Conservation (phyloP, 257 asterid species). For the Cynanchum wilfordii region DNA sequence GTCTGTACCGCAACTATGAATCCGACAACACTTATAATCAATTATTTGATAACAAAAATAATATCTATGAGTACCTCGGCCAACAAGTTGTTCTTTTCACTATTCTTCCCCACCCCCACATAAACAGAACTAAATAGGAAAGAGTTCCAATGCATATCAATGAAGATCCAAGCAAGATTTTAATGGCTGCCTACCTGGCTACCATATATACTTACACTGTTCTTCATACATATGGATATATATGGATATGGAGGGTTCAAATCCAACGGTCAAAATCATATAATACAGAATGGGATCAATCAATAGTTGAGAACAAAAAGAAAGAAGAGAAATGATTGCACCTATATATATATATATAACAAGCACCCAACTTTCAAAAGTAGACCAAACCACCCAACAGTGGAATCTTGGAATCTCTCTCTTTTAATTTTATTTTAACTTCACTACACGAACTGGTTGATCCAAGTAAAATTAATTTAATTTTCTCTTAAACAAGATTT, state of each 20-base stretch:
- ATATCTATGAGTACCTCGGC: no score
- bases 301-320: neutral
- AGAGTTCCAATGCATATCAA: neutral
- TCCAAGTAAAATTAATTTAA: no score
- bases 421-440: neutral
- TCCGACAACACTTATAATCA: no score
- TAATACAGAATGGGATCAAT: neutral
- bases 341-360: neutral
- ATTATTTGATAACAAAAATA: no score
- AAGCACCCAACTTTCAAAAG: neutral
- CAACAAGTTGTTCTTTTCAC: neutral
- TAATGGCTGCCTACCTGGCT: neutral
- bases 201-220: neutral
- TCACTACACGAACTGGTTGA: no score
- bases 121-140: neutral
- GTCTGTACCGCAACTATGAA: no score
- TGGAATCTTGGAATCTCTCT: slow-evolving; percentile 1
- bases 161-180: neutral
- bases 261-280: neutral
- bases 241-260: neutral
- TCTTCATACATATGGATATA: neutral
- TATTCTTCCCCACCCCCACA: neutral
- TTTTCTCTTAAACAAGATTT: no score
- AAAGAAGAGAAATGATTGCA: slow-evolving; percentile 1
- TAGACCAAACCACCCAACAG: neutral